Percentiles rank a stretch among this genome's conserved stretches.
Evolutionary conservation across 78 protist genomes (phyloP).

Genomic region (Dictyostelium citrinum): DNA sequence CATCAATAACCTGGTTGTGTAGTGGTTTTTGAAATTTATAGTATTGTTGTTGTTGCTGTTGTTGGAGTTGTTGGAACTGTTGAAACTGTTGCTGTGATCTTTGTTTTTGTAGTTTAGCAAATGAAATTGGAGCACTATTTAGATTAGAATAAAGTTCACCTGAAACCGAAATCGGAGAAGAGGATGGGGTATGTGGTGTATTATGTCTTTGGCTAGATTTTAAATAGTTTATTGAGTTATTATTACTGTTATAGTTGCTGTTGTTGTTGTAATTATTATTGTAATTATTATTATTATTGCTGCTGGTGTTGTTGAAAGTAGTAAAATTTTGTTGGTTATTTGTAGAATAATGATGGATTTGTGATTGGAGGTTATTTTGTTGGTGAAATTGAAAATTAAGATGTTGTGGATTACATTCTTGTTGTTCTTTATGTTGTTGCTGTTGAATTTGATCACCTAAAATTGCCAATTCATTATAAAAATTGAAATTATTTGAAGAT

Average conservation of each 20-base stretch:
- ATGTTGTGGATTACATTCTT: neutral
- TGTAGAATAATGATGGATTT: neutral
- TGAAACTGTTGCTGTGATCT: constrained; percentile 5
- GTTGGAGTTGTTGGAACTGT: constrained; percentile 12
- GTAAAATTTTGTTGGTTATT: too few species aligned
- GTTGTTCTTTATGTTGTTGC: neutral
- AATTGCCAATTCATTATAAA: constrained; percentile 14
- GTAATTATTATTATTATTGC: neutral
- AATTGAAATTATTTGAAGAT: constrained; percentile 12
- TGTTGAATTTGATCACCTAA: neutral
- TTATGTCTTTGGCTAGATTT: neutral
- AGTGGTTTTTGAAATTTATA: neutral
- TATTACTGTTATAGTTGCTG: neutral
- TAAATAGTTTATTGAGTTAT: neutral
- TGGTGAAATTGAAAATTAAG: neutral
- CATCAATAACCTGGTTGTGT: neutral
- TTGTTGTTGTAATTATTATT: neutral
- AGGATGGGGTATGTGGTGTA: constrained; percentile 28
- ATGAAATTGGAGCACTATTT: neutral
- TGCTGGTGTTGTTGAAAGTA: neutral
- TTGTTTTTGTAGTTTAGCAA: constrained; percentile 13
- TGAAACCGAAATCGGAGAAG: constrained; percentile 42
- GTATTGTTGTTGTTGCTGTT: constrained; percentile 16
- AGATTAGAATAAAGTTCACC: constrained; percentile 8
- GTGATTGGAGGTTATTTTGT: neutral